Evolutionary conservation across 2,329 filamentous ascomycete species (phyloP), one percentile per base, ranked within the genome.

Genomic region (Penicillium janthinellum): DNA sequence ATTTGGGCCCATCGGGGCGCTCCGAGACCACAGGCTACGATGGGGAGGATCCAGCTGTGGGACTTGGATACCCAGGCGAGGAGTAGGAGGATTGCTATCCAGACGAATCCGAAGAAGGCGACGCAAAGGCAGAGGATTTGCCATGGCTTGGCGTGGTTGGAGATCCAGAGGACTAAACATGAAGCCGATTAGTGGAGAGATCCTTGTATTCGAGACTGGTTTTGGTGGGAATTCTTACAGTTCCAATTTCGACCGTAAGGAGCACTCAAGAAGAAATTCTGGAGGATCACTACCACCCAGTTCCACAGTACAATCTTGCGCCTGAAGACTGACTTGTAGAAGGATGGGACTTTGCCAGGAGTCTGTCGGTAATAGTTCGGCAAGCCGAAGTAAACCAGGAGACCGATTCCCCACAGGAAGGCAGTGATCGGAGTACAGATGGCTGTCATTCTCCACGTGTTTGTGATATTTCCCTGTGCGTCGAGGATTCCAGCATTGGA

Each of bases 231-330:
- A 5, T 20, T 68, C 75, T 71, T 64, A 77, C 82, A 90, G 44
- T 78, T 77, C 87, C 87, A 90, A 71, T 88, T 89, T 54, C 87
- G 83, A 44, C 87, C 87, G 67, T 88, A 89, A 1, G 84, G 86
- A 0, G 87, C 82, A 25, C 84, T 85, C 31, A 89, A 80, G 76
- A 86, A 89, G 79, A 87, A 88, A 73, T 89, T 89, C 69, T 89
- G 86, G 35, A 89, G 74, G 59, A 88, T 77, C 44, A 89, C 84
- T 3, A 84, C 82, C 58, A 86, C 74, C 72, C 88, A 85, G 76
- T 88, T 89, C 87, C 87, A 89, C 12, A 87, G 77, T 47, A 89
- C 82, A 60, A 89, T 85, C 74, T 88, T 88, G 60, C 87, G 83
- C 49, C 86, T 80, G 62, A 83, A 78, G 7, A 89, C 78, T 2